Percentiles rank a stretch among this genome's conserved stretches.
These are phyloP conservation scores for Stephania cephalantha DNA, from an alignment of 164 flowering plant species.

Conservation along the genomic window DNA sequence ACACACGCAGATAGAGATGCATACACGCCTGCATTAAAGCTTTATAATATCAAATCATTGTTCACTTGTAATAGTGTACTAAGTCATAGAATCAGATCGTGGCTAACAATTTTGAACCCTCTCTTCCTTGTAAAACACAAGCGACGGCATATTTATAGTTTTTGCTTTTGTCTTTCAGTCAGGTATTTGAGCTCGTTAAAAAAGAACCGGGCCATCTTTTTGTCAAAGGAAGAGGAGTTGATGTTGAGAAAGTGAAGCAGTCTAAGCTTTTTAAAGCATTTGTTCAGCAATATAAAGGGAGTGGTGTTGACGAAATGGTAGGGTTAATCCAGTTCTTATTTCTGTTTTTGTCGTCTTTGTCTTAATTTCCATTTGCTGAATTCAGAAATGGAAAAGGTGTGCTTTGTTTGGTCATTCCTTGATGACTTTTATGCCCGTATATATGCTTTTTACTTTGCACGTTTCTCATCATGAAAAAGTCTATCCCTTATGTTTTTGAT, in stretches of 20 bases:
- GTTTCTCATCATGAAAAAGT: neutral
- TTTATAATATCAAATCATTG: neutral
- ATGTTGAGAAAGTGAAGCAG: constrained; percentile 62
- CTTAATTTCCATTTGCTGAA: neutral
- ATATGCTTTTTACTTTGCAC: neutral
- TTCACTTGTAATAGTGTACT: too few species aligned
- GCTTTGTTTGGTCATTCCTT: neutral
- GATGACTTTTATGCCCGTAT: neutral
- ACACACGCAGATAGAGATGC: neutral
- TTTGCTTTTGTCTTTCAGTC: constrained; percentile 34
- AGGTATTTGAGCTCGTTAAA: constrained; percentile 66
- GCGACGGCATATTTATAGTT: neutral
- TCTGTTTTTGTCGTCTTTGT: neutral
- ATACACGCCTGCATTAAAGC: neutral
- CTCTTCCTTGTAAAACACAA: too few species aligned
- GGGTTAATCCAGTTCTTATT: constrained; percentile 5
- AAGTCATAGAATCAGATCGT: too few species aligned
- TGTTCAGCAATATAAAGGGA: constrained; percentile 31
- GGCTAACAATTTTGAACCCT: too few species aligned
- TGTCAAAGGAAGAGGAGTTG: constrained; percentile 40
- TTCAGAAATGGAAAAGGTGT: neutral
- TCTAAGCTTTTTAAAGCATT: constrained; percentile 57
- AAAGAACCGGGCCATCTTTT: constrained; percentile 48
- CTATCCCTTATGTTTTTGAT: neutral
- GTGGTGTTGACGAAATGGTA: constrained; percentile 32